Evolutionary conservation across 2,329 filamentous ascomycete genomes (phyloP), one percentile per base, ranked within the genome.

Genomic region (Nannizziopsis arthrosporioides): DNA sequence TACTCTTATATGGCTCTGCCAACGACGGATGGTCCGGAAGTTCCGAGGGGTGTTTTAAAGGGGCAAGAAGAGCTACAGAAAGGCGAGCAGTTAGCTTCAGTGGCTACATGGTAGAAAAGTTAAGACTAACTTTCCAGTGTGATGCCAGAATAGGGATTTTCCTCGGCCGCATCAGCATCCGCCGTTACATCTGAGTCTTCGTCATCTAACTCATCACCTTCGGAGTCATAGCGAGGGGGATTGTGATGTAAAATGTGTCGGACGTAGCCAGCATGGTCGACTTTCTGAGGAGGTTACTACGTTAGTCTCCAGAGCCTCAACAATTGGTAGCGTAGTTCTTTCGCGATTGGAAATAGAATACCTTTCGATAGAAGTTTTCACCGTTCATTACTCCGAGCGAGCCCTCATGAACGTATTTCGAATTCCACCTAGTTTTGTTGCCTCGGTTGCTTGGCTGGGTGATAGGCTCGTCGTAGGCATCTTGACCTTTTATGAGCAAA

Each of bases 181-280:
- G 73, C 74, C 49, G 77, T 74, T 43, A 74, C 72, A 55, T 77
- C 73, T 56, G 73, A 73, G 58, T 78, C 75, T 50, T 75, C 72
- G 17, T 73, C 70, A 32, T 78, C 75, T 42, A 80, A 68, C 51
- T 80, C 73, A 53, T 79, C 77, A 47, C 79, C 79, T 58, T 82
- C 76, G n/a, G 74, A 75, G 57, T 82, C 78, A 60, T 75, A 78
- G 53, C 75, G 72, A 44, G 70, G 68, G 5, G 79, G 78, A 50
- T 80, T 81, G 36, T 68, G 71, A 54, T 73, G 69, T 42, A 82
- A 67, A 44, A 80, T 79, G 58, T 75, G 70, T 56, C 79, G 71
- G 37, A 71, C 68, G 61, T 81, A 80, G 41, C 79, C 79, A 37
- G 76, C 78, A 59, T 82, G 77, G 40, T 78, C 73, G 53, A 81